Evolutionary conservation across 345 rosid species (phyloP), one percentile per base, ranked within the genome.

Genomic region (Eucalyptus microcorys): DNA sequence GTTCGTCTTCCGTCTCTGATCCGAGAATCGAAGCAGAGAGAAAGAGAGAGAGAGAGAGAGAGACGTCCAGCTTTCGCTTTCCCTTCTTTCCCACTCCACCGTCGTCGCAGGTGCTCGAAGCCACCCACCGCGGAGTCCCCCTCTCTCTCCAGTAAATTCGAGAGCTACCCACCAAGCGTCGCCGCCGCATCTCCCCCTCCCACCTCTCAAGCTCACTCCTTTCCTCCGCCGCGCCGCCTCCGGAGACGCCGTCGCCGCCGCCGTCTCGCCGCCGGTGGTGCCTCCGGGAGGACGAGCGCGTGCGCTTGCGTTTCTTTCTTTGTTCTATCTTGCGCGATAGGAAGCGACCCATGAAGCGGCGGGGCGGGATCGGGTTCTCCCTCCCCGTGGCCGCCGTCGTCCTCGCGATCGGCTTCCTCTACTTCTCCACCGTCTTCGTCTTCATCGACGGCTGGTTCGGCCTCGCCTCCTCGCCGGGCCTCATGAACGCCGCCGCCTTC

Each of bases 381-480:
- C 89, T 95, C 8, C 98, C 97, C 43, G 97, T 96, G 21, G 57
- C 91, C 91, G 96, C 92, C 88, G 99, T 96, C 90, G 87, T 92
- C 48, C 87, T 94, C 52, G 95, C 96, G 88, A 96, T 97, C 90
- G 90, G 89, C 86, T 97, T 93, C 92, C 89, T 96, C 45, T 97
- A 96, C 92, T 93, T 92, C 87, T 89, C 95, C 42, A 96, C 99
- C 87, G 93, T 96, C 91, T 96, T 96, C 92, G 90, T 96, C 89
- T 97, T 94, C 93, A 92, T 97, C 19, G 99, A 97, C 91, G 95
- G 96, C 66, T 96, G 99, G 99, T 95, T 97, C 88, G 97, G 99
- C 87, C 96, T 96, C 85, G 91, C 91, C 88, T 92, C 99, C 32
- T 97, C 99, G 42, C 96, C 96, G 6, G 99, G 99, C 17, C 90